phyloP scores from a whole-genome alignment of 352 stramenopile genomes.

The Plasmopara viticola region DNA sequence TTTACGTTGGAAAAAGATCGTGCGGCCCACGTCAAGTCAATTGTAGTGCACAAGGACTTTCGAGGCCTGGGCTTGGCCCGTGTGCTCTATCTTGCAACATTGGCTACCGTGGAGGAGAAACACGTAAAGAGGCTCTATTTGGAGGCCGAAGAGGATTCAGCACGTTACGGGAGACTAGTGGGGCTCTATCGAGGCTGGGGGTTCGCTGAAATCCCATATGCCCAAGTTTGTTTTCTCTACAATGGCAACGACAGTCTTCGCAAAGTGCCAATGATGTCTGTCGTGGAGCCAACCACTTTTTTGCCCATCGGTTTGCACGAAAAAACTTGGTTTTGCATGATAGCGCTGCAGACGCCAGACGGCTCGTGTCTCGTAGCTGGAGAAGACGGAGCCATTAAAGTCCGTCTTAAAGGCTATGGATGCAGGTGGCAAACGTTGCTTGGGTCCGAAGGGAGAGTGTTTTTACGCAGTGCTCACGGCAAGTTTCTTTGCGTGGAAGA shows the following conservation, averaged over 20 bases:
- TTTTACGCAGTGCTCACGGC: conserved; percentile 63
- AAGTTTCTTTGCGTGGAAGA: conserved; percentile 84
- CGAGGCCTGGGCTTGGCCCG: conserved; percentile 62
- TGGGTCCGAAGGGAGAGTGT: conserved; percentile 49
- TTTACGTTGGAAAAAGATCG: conserved; percentile 63
- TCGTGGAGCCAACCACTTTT: conserved; percentile 35
- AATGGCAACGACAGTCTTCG: conserved; percentile 80
- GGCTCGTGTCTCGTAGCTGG: conserved; percentile 61
- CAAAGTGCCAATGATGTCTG: conserved; percentile 73
- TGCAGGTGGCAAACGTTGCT: conserved; percentile 77
- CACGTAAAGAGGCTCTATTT: conserved; percentile 43
- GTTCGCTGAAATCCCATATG: conserved; percentile 44
- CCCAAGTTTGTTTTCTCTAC: conserved; percentile 75
- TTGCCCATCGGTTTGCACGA: conserved; percentile 41
- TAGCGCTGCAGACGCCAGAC: conserved; percentile 55
- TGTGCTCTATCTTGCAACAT: conserved; percentile 70
- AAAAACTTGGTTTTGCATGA: conserved; percentile 73
- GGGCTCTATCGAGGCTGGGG: conserved; percentile 68
- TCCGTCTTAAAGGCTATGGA: conserved; percentile 23
- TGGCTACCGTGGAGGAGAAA: conserved; percentile 57
- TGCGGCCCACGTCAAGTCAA: conserved; percentile 69
- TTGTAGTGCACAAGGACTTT: conserved; percentile 62
- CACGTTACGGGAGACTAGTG: conserved; percentile 55
- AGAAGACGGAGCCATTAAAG: conserved; percentile 57
- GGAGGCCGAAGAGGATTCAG: conserved; percentile 63